Conservation (phyloP, 345 rosid species). For the Aurinia saxatilis region DNA sequence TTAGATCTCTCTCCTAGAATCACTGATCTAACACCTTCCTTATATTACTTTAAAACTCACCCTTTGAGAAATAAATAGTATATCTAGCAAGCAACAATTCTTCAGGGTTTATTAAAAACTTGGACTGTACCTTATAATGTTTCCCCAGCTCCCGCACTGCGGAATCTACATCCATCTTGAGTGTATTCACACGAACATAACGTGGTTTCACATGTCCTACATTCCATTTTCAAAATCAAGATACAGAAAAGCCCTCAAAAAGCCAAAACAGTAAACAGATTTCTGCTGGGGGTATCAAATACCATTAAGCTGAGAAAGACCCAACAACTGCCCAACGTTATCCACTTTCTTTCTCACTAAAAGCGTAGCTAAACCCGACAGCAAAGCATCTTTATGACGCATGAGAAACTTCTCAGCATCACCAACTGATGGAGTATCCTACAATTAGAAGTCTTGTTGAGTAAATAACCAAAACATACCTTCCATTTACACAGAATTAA, state of each 20-base stretch:
- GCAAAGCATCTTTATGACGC: constrained; percentile 42
- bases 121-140: constrained; percentile 41
- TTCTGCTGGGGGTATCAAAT: neutral
- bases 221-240: constrained; percentile 18
- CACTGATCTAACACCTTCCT: neutral
- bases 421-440: constrained; percentile 56
- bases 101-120: neutral
- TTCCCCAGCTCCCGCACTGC: constrained; percentile 57
- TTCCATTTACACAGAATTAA: neutral
- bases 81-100: constrained; percentile 1
- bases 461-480: constrained; percentile 2
- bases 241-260: neutral
- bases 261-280: neutral
- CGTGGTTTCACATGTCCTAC: constrained; percentile 68
- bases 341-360: constrained; percentile 56
- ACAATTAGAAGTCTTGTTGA: constrained; percentile 10
- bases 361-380: constrained; percentile 55
- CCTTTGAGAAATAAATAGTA: neutral
- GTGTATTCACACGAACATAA: constrained; percentile 79
- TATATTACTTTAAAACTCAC: neutral
- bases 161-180: constrained; percentile 62
- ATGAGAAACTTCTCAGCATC: constrained; percentile 75
- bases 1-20: neutral
- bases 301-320: constrained; percentile 50
- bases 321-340: constrained; percentile 49